Evolutionary conservation across 306 rosid species (phyloP), one percentile per base, ranked within the genome.

Genomic region (Corylus avellana): DNA sequence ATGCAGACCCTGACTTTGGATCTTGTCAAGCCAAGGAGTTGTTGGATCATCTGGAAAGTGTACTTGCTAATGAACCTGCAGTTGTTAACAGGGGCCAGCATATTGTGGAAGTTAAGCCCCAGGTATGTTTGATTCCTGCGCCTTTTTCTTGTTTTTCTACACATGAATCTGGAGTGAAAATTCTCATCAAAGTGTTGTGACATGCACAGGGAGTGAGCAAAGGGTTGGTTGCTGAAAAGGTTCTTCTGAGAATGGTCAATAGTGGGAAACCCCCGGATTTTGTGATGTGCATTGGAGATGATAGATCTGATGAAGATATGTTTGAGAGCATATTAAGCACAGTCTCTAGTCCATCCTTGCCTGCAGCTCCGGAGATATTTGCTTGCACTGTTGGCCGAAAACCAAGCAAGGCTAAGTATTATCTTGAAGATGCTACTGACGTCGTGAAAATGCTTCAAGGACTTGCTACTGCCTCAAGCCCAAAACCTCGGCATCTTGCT

Each of bases 371-470:
- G 0, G 93, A 90, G 73, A 86, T 90, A 72, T 92, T 89, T 74
- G 95, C 97, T 72, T 92, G 97, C 82, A 91, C 97, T 0, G 96
- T 92, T 47, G 97, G 96, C 47, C 81, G 83, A 77, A 92, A 92
- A 82, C 97, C 96, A 48, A 92, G 97, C 86, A 92, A 92, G 89
- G 97, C 97, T 35, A 92, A 88, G 81, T 92, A 92, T 82, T 92
- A 78, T 82, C 93, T 92, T 2, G 96, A 92, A 2, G 97, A 92
- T 57, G 70, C 89, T 25, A 0, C 75, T 22, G 97, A 92, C 35
- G 94, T 92, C n/a, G 74, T 89, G 7, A 90, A 81, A 83, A 68
- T 92, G 76, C 93, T 92, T 59, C 84, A 90, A 62, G 89, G 92
- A 75, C 93, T 92, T 72, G 93, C 93, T 22, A 51, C 84, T 53